phyloP scores from a whole-genome alignment of 2,329 filamentous ascomycete species.

The Zopfia rhizophila region DNA sequence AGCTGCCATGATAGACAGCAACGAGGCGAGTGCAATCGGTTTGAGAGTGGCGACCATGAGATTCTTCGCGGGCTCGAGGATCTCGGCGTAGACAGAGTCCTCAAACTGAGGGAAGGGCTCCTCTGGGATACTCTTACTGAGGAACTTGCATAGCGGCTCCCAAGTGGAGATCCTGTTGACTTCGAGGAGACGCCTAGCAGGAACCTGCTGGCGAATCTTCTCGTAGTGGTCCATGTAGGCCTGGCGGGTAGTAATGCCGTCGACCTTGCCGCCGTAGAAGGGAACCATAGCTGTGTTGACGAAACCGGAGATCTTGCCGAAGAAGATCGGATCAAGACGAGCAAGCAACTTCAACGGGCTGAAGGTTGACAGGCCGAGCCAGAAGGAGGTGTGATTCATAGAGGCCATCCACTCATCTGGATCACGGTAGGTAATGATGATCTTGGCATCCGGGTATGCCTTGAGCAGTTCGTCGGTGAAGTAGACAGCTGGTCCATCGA shows the following conservation, averaged over 20 bases:
- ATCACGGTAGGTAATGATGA: constrained; percentile 26
- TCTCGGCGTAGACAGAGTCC: constrained; percentile 4
- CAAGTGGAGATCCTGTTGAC: constrained; percentile 37
- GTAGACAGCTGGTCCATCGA: constrained; percentile 19
- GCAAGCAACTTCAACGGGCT: background rate
- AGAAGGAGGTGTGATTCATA: constrained; percentile 15
- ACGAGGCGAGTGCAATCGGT: too few species aligned
- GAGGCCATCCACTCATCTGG: constrained; percentile 9
- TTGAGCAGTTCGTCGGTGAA: constrained; percentile 30
- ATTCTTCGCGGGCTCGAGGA: background rate
- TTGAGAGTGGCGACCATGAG: too few species aligned
- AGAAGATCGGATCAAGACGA: background rate
- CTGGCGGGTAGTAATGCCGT: constrained; percentile 2
- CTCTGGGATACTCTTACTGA: constrained; percentile 32
- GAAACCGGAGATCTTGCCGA: background rate
- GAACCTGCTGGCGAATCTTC: constrained; percentile 27
- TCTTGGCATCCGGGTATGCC: constrained; percentile 28
- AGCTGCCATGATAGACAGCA: too few species aligned
- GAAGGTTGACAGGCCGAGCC: background rate
- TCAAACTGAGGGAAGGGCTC: constrained; percentile 31
- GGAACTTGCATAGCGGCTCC: constrained; percentile 42
- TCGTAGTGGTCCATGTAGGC: constrained; percentile 22
- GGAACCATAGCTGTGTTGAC: background rate
- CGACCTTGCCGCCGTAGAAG: background rate
- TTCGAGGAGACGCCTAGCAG: constrained; percentile 38